A percentile compares a stretch with the other conserved stretches of the same genome.
Evolutionary conservation across 352 stramenopile species (phyloP).

Genomic region (Pythium insidiosum): DNA sequence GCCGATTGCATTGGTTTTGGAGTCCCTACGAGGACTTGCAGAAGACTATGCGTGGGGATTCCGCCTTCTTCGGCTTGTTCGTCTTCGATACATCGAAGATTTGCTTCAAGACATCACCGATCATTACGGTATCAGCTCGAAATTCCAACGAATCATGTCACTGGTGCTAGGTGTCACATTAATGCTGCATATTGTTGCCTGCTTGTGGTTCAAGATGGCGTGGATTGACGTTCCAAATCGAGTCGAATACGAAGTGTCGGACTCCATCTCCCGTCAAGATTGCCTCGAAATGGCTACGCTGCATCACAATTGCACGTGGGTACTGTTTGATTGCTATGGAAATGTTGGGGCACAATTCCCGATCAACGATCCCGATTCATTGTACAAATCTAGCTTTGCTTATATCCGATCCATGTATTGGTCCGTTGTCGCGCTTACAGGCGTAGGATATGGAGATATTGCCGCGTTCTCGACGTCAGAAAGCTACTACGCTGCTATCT

Average conservation of each 20-base stretch:
- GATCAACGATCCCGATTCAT: conserved; percentile 22
- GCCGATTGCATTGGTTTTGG: conserved; percentile 35
- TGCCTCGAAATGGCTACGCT: conserved; percentile 44
- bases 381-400: conserved; percentile 44
- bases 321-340: conserved; percentile 61
- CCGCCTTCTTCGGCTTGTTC: conserved; percentile 35
- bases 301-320: conserved; percentile 65
- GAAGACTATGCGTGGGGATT: conserved; percentile 33
- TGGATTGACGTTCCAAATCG: conserved; percentile 19
- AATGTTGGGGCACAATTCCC: conserved; percentile 45
- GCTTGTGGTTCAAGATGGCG: conserved; percentile 66
- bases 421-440: conserved; percentile 61
- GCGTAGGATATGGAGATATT: conserved; percentile 71
- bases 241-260: background rate
- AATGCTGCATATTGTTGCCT: conserved; percentile 53
- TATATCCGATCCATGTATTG: conserved; percentile 73
- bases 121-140: conserved; percentile 55
- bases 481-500: conserved; percentile 60
- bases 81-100: conserved; percentile 27
- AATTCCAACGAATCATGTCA: conserved; percentile 32
- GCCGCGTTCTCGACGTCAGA: conserved; percentile 63
- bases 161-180: conserved; percentile 44
- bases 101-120: conserved; percentile 48
- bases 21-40: conserved; percentile 17
- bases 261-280: conserved; percentile 13